Evolutionary conservation across 2,329 filamentous ascomycete species (phyloP).

Genomic region (Fusarium caatingaense): DNA sequence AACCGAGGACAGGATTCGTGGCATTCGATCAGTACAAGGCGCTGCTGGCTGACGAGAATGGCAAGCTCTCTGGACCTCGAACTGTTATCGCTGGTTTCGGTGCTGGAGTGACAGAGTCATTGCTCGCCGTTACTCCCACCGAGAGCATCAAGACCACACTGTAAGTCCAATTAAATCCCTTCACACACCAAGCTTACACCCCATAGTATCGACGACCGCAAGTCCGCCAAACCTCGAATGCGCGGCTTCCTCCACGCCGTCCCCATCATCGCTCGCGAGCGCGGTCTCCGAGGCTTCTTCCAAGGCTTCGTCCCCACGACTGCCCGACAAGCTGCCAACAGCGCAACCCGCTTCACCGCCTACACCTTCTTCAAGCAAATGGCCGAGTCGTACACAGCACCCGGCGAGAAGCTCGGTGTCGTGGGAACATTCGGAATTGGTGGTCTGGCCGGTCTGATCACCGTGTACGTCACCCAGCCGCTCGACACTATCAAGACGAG

Average conservation of each 20-base stretch:
- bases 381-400: slow-evolving; percentile 90
- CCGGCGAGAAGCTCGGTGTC: slow-evolving; percentile 92
- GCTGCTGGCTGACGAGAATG: slow-evolving; percentile 82
- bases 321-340: slow-evolving; percentile 93
- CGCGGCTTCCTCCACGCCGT: slow-evolving; percentile 92
- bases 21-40: slow-evolving; percentile 96
- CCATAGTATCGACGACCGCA: slow-evolving; percentile 91
- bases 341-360: slow-evolving; percentile 87
- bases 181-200: background rate
- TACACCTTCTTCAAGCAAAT: slow-evolving; percentile 93
- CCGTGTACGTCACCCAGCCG: slow-evolving; percentile 80
- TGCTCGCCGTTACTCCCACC: slow-evolving; percentile 94
- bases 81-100: slow-evolving; percentile 95
- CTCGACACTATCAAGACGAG: slow-evolving; percentile 96
- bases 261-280: slow-evolving; percentile 85
- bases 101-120: slow-evolving; percentile 91
- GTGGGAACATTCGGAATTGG: slow-evolving; percentile 92
- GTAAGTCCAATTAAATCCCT: slow-evolving; percentile 52
- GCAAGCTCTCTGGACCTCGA: slow-evolving; percentile 88
- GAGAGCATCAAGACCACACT: slow-evolving; percentile 99
- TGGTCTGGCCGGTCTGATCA: slow-evolving; percentile 88
- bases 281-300: slow-evolving; percentile 92
- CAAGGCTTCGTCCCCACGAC: slow-evolving; percentile 97
- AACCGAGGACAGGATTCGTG: slow-evolving; percentile 70
- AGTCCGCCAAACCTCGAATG: slow-evolving; percentile 85